These are phyloP conservation scores for Xylariales sp. DNA, from an alignment of 2,329 filamentous ascomycete species.

Conservation along the genomic window DNA sequence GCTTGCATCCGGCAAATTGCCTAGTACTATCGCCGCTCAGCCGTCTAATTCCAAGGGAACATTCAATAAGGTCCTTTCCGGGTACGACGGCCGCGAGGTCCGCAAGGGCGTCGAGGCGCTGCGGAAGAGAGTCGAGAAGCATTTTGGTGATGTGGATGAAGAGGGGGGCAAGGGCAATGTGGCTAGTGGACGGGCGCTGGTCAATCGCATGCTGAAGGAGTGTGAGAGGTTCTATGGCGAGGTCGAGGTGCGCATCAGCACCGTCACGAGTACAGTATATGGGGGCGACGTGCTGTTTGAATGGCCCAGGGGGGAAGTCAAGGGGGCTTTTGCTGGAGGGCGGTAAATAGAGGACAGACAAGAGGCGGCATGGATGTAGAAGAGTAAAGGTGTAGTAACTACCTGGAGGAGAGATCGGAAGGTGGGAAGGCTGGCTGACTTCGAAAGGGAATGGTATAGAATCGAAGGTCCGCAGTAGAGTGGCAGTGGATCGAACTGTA, in stretches of 20 bases:
- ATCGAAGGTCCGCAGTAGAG: too few species aligned
- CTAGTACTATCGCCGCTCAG: constrained; percentile 66
- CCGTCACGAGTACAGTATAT: constrained; percentile 58
- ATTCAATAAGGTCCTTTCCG: constrained; percentile 80
- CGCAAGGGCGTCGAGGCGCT: constrained; percentile 85
- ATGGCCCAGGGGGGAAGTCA: constrained; percentile 61
- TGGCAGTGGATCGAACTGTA: too few species aligned
- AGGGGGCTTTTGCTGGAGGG: constrained; percentile 44
- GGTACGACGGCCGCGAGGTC: constrained; percentile 79
- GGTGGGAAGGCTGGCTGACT: too few species aligned
- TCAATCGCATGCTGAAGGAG: constrained; percentile 52
- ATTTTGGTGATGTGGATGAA: constrained; percentile 83
- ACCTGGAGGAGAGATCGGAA: too few species aligned
- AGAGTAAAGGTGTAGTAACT: too few species aligned
- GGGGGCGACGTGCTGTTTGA: constrained; percentile 61
- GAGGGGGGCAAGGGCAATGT: constrained; percentile 60
- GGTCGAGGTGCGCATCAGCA: constrained; percentile 56
- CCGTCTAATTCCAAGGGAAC: constrained; percentile 76
- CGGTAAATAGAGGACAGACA: constrained; percentile 1
- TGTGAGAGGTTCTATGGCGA: constrained; percentile 60
- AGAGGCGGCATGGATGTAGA: too few species aligned
- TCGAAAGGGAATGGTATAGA: too few species aligned
- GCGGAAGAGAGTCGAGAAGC: constrained; percentile 90
- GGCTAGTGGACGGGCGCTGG: constrained; percentile 46
- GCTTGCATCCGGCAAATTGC: constrained; percentile 53